Evolutionary conservation across 2,329 filamentous ascomycete genomes (phyloP).

Genomic region (Pseudocercospora musae): DNA sequence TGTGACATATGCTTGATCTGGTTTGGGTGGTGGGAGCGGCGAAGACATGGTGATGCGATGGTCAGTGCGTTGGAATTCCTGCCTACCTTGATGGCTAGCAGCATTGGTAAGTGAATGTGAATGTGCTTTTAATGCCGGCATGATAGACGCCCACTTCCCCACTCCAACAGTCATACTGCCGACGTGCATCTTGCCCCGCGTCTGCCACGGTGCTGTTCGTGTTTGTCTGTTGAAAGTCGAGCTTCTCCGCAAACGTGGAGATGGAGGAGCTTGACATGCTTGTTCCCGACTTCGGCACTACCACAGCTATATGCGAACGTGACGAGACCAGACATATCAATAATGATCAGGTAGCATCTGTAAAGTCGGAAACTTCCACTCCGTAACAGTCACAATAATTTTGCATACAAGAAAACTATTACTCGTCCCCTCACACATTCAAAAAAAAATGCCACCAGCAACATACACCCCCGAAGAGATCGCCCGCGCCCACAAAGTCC

Average conservation of each 20-base stretch:
- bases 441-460: conserved; percentile 23
- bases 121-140: background rate
- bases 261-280: background rate
- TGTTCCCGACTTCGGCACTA: background rate
- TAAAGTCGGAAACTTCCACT: too few relatives aligned
- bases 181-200: conserved; percentile 1
- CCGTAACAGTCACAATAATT: too few relatives aligned
- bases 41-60: background rate
- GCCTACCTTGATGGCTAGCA: background rate
- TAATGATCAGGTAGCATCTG: background rate
- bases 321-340: background rate
- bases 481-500: conserved; percentile 47
- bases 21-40: conserved; percentile 22
- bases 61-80: background rate
- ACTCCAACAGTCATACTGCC: background rate
- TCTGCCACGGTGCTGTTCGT: background rate
- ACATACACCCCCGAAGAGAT: conserved; percentile 31
- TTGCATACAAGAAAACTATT: too few relatives aligned
- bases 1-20: conserved; percentile 30
- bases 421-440: too few relatives aligned
- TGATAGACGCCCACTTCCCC: background rate
- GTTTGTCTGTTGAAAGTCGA: background rate
- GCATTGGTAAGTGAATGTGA: background rate
- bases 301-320: background rate
- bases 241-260: conserved; percentile 1